These are phyloP conservation scores for Danielia reshetovae DNA, from an alignment of 805 yeast genomes.

Conservation along the genomic window DNA sequence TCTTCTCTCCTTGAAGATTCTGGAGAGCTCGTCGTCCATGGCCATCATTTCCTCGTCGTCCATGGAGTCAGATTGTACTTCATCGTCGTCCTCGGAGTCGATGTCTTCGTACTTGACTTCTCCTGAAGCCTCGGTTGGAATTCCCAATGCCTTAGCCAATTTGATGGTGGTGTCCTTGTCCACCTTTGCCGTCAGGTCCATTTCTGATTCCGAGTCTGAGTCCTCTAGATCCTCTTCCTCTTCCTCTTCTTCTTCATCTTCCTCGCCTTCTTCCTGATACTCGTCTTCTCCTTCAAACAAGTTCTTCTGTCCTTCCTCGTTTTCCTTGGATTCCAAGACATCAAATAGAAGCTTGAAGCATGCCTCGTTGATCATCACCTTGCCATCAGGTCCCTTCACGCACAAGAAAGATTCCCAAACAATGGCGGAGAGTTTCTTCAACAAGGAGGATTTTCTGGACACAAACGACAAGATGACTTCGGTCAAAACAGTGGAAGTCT, in stretches of 20 bases:
- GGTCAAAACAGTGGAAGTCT: slow-evolving; percentile 33
- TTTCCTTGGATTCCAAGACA: slow-evolving; percentile 57
- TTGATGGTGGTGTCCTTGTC: slow-evolving; percentile 54
- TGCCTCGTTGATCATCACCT: slow-evolving; percentile 24
- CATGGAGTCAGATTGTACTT: slow-evolving; percentile 70
- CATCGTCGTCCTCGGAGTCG: slow-evolving; percentile 37
- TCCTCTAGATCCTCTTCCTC: slow-evolving; percentile 10
- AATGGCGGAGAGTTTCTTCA: slow-evolving; percentile 33
- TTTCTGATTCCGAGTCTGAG: slow-evolving; percentile 10
- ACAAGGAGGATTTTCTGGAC: slow-evolving; percentile 34
- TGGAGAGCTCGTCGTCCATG: slow-evolving; percentile 76
- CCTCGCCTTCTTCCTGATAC: slow-evolving; percentile 21
- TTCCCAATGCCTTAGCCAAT: slow-evolving; percentile 67
- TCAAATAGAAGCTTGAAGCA: slow-evolving; percentile 34
- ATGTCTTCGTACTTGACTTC: slow-evolving; percentile 43
- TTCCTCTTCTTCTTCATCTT: slow-evolving; percentile 17
- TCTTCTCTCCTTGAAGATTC: slow-evolving; percentile 79
- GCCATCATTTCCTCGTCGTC: slow-evolving; percentile 97
- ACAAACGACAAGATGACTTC: slow-evolving; percentile 44
- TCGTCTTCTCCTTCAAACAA: slow-evolving; percentile 63
- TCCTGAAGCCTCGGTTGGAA: slow-evolving; percentile 45
- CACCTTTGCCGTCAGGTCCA: slow-evolving; percentile 14
- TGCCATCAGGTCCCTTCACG: slow-evolving; percentile 23
- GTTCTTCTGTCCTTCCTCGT: slow-evolving; percentile 71
- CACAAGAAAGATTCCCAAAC: slow-evolving; percentile 43